Conservation (phyloP, 352 stramenopile species). For the Globisporangium carolinianum region DNA sequence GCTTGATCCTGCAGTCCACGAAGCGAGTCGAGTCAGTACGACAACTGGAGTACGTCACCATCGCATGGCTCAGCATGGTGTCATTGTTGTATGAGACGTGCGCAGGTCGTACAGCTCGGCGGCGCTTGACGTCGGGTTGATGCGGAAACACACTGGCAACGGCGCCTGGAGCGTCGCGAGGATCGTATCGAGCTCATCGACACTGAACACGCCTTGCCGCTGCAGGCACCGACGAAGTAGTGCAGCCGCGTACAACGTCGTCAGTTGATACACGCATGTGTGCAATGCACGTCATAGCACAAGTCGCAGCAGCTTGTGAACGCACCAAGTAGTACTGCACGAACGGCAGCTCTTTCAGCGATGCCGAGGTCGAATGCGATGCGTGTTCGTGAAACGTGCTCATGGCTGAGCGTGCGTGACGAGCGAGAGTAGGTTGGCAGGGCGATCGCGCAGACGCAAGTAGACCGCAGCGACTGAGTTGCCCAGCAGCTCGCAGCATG, state of each 20-base stretch:
- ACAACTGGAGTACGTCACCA: too few species aligned
- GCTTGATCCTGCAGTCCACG: slow-evolving; percentile 27
- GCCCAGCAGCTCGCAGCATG: too few species aligned
- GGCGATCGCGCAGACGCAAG: too few species aligned
- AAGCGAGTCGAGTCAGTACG: too few species aligned
- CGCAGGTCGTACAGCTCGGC: slow-evolving; percentile 16
- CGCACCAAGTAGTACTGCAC: slow-evolving; percentile 68
- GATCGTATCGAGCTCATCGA: slow-evolving; percentile 32
- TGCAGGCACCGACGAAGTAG: slow-evolving; percentile 9
- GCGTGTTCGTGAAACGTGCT: too few species aligned
- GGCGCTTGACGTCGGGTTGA: slow-evolving; percentile 39
- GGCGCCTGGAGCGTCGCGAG: slow-evolving; percentile 40
- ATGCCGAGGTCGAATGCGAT: too few species aligned
- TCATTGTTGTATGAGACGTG: background rate
- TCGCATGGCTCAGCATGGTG: too few species aligned
- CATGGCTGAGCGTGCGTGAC: too few species aligned
- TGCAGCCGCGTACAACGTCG: background rate
- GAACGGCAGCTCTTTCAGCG: slow-evolving; percentile 17
- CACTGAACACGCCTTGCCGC: slow-evolving; percentile 53
- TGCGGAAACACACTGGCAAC: slow-evolving; percentile 63
- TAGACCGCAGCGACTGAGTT: too few species aligned
- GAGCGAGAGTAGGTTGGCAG: too few species aligned
- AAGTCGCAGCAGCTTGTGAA: background rate
- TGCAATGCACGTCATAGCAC: background rate
- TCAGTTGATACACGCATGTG: background rate